Evolutionary conservation across 1,284 basidiomycete species (phyloP), one percentile per base, ranked within the genome.

Genomic region (Cutaneotrichosporon sp.): DNA sequence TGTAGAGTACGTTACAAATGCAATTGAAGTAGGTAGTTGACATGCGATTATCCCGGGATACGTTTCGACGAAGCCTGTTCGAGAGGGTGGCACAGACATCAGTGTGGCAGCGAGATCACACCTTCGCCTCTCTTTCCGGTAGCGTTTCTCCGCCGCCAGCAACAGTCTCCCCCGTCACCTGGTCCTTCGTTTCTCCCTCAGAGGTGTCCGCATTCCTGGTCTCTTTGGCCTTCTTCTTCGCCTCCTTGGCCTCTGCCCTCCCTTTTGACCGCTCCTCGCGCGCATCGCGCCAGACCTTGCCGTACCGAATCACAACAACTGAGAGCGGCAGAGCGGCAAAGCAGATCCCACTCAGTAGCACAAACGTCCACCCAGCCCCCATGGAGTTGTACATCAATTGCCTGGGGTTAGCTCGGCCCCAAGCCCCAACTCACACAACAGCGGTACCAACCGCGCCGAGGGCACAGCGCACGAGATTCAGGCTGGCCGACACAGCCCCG

Each of bases 381-480:
- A 76, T 51, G 1, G 55, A 42, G 7, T 60, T 60, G 48, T 74
- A 67, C 44, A 75, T 55, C 11, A 68, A 51, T 53, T 68, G 64
- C 11, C 38, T 34, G 39, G 17, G 19, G 17, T 41, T 16, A 35
- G 47, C 17, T 24, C 20, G 19, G 25, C 19, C 10, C 25, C 22
- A 10, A 24, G 17, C 19, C 3, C 44, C 5, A 9, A 61, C 61
- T 61, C 29, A 65, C 62, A 73, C 63, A 41, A 61, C 58, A 3
- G 61, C 65, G 4, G 68, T 67, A 2, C 69, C 70, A 10, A 69
- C 55, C 1, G 75, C 73, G 6, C 70, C 74, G 25, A 75, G 67
- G 1, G 72, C 51, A 46, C 75, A 76, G 22, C 74, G 62, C 1
- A 73, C 66, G 8, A 75, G 61, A 49, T 75, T 74, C 49, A 74